Percentiles rank a stretch among this genome's conserved stretches.
Evolutionary conservation across 352 stramenopile genomes (phyloP).

Genomic region (Phytophthora brassicae): DNA sequence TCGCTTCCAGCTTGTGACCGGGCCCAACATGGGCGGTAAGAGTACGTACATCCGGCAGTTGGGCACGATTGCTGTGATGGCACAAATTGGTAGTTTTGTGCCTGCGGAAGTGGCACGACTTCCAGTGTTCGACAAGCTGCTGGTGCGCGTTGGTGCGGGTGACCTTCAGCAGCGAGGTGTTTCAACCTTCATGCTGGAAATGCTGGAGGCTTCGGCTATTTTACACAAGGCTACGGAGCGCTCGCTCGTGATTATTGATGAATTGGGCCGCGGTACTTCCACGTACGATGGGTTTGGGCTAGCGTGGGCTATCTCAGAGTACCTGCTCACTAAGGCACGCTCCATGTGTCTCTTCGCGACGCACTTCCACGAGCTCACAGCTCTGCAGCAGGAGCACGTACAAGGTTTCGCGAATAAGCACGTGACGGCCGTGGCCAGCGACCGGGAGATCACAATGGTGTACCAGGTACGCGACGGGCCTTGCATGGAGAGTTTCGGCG

Average conservation of each 20-base stretch:
- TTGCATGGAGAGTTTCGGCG: constrained; percentile 98
- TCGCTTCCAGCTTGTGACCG: constrained; percentile 96
- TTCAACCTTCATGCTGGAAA: constrained; percentile 99
- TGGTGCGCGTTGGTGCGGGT: constrained; percentile 96
- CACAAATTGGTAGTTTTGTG: constrained; percentile 97
- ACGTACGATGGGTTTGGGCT: constrained; percentile 98
- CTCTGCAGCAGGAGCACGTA: constrained; percentile 77
- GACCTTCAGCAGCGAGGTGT: constrained; percentile 97
- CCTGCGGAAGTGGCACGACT: constrained; percentile 91
- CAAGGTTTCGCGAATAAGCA: constrained; percentile 94
- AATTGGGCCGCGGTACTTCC: constrained; percentile 97
- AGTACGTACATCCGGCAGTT: constrained; percentile 98
- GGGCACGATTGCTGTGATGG: constrained; percentile 94
- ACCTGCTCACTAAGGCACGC: constrained; percentile 92
- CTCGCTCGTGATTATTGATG: constrained; percentile 99
- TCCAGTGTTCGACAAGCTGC: constrained; percentile 95
- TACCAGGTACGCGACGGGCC: constrained; percentile 93
- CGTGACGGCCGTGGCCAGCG: constrained; percentile 89
- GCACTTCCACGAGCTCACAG: constrained; percentile 99
- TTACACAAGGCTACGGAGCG: constrained; percentile 92
- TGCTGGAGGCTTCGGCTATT: constrained; percentile 98
- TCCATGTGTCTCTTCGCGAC: constrained; percentile 95
- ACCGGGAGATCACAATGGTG: constrained; percentile 89
- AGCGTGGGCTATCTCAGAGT: constrained; percentile 98
- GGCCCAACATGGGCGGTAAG: constrained; percentile 99